phyloP scores from a whole-genome alignment of 192 early-diverging fungal species.

The Rhizoclosmatium sp. region DNA sequence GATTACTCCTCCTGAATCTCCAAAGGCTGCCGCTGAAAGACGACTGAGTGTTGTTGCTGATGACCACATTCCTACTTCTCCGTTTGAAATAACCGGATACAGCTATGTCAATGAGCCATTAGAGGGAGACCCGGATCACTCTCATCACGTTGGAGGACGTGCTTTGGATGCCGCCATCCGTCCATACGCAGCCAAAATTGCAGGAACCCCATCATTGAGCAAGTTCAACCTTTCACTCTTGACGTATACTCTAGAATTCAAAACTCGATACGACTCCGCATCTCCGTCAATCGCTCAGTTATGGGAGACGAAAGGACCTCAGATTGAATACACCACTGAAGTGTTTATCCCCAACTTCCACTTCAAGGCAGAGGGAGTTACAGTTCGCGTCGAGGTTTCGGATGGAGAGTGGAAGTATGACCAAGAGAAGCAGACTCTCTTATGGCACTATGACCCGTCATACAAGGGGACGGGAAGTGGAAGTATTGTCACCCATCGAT shows the following conservation, averaged over 20 bases:
- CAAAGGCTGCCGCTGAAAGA: not conserved
- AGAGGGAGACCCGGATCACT: conserved; percentile 49
- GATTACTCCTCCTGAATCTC: not conserved
- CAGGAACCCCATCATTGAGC: conserved; percentile 67
- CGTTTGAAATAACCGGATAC: conserved; percentile 61
- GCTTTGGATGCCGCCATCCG: conserved; percentile 81
- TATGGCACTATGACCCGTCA: conserved; percentile 53
- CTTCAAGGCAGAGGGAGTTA: conserved; percentile 47
- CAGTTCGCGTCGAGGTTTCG: conserved; percentile 64
- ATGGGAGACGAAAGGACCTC: not conserved
- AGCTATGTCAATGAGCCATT: conserved; percentile 39
- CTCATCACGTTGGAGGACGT: conserved; percentile 74
- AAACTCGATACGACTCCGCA: conserved; percentile 9
- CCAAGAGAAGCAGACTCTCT: conserved; percentile 70
- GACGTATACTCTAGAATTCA: conserved; percentile 68
- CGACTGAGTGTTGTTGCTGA: not conserved
- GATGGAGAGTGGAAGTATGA: conserved; percentile 79
- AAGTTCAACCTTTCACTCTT: conserved; percentile 68
- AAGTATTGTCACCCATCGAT: not conserved
- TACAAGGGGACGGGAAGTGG: not conserved
- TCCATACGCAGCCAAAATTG: conserved; percentile 81
- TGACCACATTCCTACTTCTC: conserved; percentile 39
- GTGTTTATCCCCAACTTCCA: conserved; percentile 80
- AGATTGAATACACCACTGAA: conserved; percentile 57
- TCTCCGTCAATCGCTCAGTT: not conserved